Evolutionary conservation across 345 rosid genomes (phyloP).

Genomic region (Murraya koenigii): DNA sequence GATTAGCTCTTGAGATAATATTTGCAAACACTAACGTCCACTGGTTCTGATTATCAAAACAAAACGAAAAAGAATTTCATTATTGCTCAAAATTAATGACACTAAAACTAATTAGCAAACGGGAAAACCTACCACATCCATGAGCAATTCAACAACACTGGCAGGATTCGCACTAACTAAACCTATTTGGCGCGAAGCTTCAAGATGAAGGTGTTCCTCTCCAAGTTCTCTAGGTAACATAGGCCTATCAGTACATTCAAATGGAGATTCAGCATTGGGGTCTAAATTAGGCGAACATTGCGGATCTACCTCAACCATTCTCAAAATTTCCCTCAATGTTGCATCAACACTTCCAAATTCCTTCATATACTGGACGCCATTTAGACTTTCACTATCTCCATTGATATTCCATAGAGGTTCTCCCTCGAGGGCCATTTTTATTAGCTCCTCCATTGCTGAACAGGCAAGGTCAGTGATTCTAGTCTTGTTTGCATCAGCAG

Average conservation of each 20-base stretch:
- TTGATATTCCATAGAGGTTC: constrained; percentile 32
- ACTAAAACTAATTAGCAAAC: not conserved
- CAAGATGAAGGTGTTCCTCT: constrained; percentile 12
- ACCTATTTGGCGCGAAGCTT: constrained; percentile 30
- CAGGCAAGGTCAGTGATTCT: constrained; percentile 24
- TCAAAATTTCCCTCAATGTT: constrained; percentile 26
- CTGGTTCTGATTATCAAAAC: constrained; percentile 29
- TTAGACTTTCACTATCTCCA: not conserved
- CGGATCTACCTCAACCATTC: constrained; percentile 21
- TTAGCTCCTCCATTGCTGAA: constrained; percentile 32
- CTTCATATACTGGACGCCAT: constrained; percentile 30
- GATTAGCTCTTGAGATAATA: constrained; percentile 38
- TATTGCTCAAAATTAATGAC: not conserved
- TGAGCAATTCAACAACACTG: constrained; percentile 32
- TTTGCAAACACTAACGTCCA: constrained; percentile 38
- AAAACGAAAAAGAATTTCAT: not conserved
- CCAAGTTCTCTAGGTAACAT: not conserved
- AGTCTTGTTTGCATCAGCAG: constrained; percentile 22
- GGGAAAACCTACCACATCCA: constrained; percentile 31
- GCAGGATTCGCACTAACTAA: constrained; percentile 15
- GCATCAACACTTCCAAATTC: constrained; percentile 20
- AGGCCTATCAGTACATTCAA: not conserved
- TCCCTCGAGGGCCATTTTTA: constrained; percentile 22
- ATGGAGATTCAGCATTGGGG: not conserved
- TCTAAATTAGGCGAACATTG: not conserved